Base-by-base conservation (phyloP, 2,329 filamentous ascomycete genomes). In the Cercospora sojina region DNA sequence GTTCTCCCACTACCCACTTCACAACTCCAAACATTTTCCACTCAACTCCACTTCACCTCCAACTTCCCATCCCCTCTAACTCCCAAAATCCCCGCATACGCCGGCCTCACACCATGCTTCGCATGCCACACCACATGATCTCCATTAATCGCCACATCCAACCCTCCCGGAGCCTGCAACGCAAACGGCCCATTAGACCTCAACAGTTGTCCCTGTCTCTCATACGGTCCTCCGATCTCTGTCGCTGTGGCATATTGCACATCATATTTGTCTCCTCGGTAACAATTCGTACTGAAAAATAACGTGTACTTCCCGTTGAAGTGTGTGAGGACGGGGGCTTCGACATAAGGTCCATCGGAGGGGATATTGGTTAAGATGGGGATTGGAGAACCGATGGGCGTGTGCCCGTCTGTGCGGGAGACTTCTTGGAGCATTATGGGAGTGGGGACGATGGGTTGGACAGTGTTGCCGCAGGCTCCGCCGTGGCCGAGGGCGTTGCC, bases 401-500 rank as follows among this genome's bases (percentile, higher is more conserved):
- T 76, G 29, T 72, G 47, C 10, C 76, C 77, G 62, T 78, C 75
- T 9, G 41, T n/a, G 20, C 57, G 59, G 10, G 58, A 71, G 18
- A 79, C 74, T 29, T 67, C 65, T 59, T 78, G 77, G 6, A 79
- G 66, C 35, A 76, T 71, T 23, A 79, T 64, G 6, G 77, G 76
- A 0, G 76, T 78, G 2, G 71, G 59, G 3, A 76, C 70, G 63
- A 77, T 75, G 1, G 77, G 77, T 3, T 64, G 64, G 13, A 77
- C 65, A 0, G 70, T 77, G 64, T 78, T 79, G 18, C 73, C 73
- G 66, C 77, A 78, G 6, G 75, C 67, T 8, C 75, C 72, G 5
- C 68, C 70, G 58, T 70, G 58, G 10, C 71, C 65, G 47, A 75
- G 70, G 64, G 74, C 73, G 71, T 79, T 78, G 32, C 77, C 77